Evolutionary conservation across 2,329 filamentous ascomycete genomes (phyloP), one percentile per base, ranked within the genome.

Genomic region (Didymella lethalis): DNA sequence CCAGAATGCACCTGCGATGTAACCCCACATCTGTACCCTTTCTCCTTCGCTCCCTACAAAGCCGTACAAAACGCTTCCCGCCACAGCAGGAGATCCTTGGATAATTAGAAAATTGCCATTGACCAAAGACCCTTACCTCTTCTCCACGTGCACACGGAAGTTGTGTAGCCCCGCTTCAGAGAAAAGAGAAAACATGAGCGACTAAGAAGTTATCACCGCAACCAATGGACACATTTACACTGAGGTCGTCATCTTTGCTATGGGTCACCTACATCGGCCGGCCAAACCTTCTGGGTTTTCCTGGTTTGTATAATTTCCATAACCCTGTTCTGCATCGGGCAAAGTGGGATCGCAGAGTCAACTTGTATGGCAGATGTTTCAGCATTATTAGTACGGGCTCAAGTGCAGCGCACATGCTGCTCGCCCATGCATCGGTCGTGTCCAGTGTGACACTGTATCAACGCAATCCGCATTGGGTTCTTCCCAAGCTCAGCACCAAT

Each of bases 21-120:
- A 7, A 45, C 50, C 1, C 45, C 49, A 11, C 56, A 59, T 41
- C 26, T 54, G 7, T 50, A 59, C 45, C 80, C 83, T 55, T 83
- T 81, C 59, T 78, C 77, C 8, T 84, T 81, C 54, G 78, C 79
- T 59, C 78, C 77, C n/a, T 55, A 55, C 28, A 51, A 40, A 34
- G 47, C 16, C 40, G 20, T 25, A 16, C 25, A 10, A 23, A 57
- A 12, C 47, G 40, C 23, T 57, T 32, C 20, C 54, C 23, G 20
- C 25, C 47, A 18, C 47, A 57, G 26, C 16, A 46, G 23, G 45
- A 41, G 18, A 48, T 44, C n/a, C 14, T 48, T 2, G 11, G 10
- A 2, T 51, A 57, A 20, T 34, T 51, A 6, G 4, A 55, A 18
- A 11, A 46, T 45, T 20, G 25, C 40, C 18, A 12, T 7, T 14